Evolutionary conservation across 2,329 filamentous ascomycete species (phyloP).

Genomic region (Shiraia sp.): DNA sequence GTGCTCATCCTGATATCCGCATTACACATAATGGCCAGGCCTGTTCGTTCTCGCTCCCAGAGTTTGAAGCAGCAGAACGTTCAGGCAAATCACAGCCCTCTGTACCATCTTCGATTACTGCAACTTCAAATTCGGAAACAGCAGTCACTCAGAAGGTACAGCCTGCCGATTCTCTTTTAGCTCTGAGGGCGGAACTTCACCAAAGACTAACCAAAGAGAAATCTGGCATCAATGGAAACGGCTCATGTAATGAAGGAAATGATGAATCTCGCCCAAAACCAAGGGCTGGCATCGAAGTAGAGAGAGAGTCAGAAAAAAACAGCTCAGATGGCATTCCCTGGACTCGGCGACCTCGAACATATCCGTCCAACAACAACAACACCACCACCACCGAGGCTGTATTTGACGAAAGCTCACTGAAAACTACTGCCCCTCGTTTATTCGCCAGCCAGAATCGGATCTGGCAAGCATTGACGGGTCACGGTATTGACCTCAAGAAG

Average conservation of each 20-base stretch:
- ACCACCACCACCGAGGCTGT: conserved; percentile 12
- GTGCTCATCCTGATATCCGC: conserved; percentile 58
- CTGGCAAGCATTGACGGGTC: conserved; percentile 64
- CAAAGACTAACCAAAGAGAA: conserved; percentile 19
- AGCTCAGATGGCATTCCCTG: background rate
- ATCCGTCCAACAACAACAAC: conserved; percentile 6
- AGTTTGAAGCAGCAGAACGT: conserved; percentile 37
- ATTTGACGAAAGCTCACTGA: conserved; percentile 31
- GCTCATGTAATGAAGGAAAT: too few species aligned
- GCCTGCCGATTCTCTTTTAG: conserved; percentile 18
- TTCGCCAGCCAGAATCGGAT: conserved; percentile 59
- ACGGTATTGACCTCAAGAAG: conserved; percentile 59
- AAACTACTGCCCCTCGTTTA: conserved; percentile 29
- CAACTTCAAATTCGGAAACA: background rate
- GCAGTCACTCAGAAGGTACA: background rate
- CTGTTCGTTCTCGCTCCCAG: conserved; percentile 28
- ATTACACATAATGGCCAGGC: conserved; percentile 52
- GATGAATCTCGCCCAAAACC: background rate
- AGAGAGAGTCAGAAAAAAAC: background rate
- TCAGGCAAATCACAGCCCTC: conserved; percentile 14
- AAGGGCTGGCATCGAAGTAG: background rate
- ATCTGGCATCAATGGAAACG: background rate
- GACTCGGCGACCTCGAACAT: conserved; percentile 14
- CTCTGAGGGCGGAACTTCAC: conserved; percentile 21
- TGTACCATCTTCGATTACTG: background rate